These are phyloP conservation scores for Hylodesmum podocarpum DNA, from an alignment of 306 rosid genomes.

Conservation along the genomic window DNA sequence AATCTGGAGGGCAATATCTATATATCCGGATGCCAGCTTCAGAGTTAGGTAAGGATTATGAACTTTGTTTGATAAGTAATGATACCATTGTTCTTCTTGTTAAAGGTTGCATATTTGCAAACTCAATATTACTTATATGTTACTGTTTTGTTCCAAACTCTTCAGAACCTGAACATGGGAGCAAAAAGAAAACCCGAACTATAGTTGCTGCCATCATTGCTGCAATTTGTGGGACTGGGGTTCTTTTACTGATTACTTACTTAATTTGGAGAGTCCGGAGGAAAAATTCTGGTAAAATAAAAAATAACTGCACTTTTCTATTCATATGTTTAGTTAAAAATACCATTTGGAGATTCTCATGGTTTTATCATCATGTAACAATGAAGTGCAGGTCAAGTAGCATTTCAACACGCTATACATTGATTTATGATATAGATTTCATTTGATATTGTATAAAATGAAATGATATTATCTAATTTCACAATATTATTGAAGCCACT, in stretches of 20 bases:
- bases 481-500: background rate
- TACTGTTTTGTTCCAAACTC: background rate
- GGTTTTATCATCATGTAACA: background rate
- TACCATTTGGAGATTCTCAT: background rate
- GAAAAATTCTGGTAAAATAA: background rate
- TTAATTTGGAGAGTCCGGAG: background rate
- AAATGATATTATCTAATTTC: no score
- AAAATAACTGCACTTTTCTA: background rate
- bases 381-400: background rate
- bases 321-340: background rate
- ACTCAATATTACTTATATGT: background rate
- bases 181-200: background rate
- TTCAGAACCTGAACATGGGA: background rate
- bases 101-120: background rate
- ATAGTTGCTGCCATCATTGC: background rate
- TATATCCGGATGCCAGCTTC: background rate
- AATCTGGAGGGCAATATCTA: background rate
- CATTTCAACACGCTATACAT: background rate
- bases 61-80: background rate
- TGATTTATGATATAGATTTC: background rate
- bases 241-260: background rate
- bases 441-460: no score
- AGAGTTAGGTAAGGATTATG: background rate
- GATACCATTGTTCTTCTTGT: background rate
- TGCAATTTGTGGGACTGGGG: background rate